A percentile compares a stretch with the other conserved stretches of the same genome.
phyloP scores from a whole-genome alignment of 148 eudicot species.

The Euryodendron excelsum region DNA sequence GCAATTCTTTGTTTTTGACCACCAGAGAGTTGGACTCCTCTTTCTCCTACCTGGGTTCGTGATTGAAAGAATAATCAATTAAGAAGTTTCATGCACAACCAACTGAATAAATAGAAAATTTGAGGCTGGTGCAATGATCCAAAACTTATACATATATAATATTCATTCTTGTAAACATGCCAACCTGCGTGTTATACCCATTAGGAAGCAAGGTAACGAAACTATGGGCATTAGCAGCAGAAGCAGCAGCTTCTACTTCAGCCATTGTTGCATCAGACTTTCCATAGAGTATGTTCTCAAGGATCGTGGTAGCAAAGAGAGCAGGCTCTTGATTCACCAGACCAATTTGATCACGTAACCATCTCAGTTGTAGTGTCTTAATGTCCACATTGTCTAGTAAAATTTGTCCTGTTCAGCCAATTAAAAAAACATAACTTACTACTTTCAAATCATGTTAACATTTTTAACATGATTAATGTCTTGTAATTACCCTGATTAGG shows the following conservation, averaged over 20 bases:
- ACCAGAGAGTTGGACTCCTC: constrained; percentile 97
- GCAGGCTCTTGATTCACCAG: constrained; percentile 99
- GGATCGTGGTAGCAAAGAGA: constrained; percentile 94
- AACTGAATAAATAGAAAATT: too few relatives aligned
- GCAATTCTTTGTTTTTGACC: constrained; percentile 98
- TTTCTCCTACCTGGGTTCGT: constrained; percentile 75
- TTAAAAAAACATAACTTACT: background rate
- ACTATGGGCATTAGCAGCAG: constrained; percentile 97
- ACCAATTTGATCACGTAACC: constrained; percentile 94
- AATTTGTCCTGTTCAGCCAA: constrained; percentile 58
- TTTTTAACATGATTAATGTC: background rate
- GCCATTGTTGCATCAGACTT: constrained; percentile 88
- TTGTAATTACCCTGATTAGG: constrained; percentile 71
- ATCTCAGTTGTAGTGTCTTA: constrained; percentile 71
- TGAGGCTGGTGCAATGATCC: too few relatives aligned
- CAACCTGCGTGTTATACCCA: constrained; percentile 95
- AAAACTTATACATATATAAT: too few relatives aligned
- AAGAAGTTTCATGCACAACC: background rate
- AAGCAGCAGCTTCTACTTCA: constrained; percentile 89
- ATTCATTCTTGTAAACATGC: too few relatives aligned
- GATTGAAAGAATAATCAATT: background rate
- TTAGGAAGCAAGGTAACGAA: constrained; percentile 91
- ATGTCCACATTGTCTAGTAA: constrained; percentile 86
- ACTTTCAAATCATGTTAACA: background rate
- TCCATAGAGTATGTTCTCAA: constrained; percentile 90